Base-by-base conservation (phyloP, 208 protist species). In the Leptomonas pyrrhocoris region DNA sequence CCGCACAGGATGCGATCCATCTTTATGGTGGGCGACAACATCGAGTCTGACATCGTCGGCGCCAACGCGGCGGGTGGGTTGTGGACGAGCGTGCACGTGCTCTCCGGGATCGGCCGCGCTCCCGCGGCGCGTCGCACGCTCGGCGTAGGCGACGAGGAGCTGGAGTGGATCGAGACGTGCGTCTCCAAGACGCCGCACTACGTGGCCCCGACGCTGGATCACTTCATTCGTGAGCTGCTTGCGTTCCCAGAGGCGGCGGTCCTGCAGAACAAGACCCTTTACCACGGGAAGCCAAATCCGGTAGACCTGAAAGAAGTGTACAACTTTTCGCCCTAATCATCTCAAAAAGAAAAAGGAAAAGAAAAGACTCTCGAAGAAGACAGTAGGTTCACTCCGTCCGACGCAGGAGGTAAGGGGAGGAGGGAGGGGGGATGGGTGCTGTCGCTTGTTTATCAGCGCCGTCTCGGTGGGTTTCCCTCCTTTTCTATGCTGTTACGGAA, bases 1-100 rank as follows among this genome's bases (percentile, higher is more conserved):
- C 83, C 88, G 18, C 31, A 74, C 18, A 34, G 48, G 27, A 45
- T 94, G 16, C 85, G 84, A 6, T 42, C 81, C 34, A 93, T 94
- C 43, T 94, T 94, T 54, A 94, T 96, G 92, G 77, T 96, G 15
- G 92, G 92, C 23, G 92, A 96, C 74, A 94, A 93, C 73, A 69
- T 89, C 21, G 92, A 96, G 21, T 94, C 77, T 8, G 92, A 94
- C 59, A 86, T 96, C 57, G 45, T 92, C 21, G 92, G 92, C 25
- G 92, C 92, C 4, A 96, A 96, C 51, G 92, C 92, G 7, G 81
- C 81, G 9, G 84, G 82, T 18, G 84, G 84, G 0, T 54, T 79
- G 27, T 94, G 89, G 86, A 84, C 73, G 9, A 93, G 84, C n/a
- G 87, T 94, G 34, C 89, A 94, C 54, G 89, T 96, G 0, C 82